Evolutionary conservation across 345 rosid species (phyloP), one percentile per base, ranked within the genome.

Genomic region (Eucalyptus cloeziana): DNA sequence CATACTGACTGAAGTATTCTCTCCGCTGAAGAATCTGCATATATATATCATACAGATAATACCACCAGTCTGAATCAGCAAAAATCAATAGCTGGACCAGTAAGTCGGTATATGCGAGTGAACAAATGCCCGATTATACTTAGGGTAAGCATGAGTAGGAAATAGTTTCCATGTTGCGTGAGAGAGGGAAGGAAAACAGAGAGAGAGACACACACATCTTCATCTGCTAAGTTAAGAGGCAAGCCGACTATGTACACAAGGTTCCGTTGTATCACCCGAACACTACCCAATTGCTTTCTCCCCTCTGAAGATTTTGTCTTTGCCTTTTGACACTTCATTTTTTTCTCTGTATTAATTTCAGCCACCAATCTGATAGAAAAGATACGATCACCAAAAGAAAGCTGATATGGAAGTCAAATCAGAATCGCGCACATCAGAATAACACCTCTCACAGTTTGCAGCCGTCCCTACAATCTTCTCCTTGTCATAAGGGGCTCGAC

Each of bases 1-100:
- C 99, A 90, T 97, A 97, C 88, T 95, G 99, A 80, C 96, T 96
- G 92, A 97, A 97, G 90, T 95, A 96, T 86, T 97, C 99, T 92
- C 88, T 95, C 10, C 49, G 92, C 88, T 95, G 97, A 87, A 97
- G 97, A 92, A 96, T 94, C 99, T 97, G 95, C 91, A 87, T 52
- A 69, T 80, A 40, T 40, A 83, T 30, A 67, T 49, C 47, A 49
- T 16, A 37, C 25, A 54, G 87, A 86, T 22, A 86, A 50, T 15
- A 19, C 21, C 17, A 33, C 47, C 13, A 0, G 60, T 44, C 30
- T 86, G 87, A 51, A 86, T 76, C 47, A 22, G 30, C 43, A 76
- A 76, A 76, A 76, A 40, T 11, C 47, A 76, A 76, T 76, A 43
- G 44, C 47, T 40, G 30, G 30, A 21, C 47, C 85, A 11, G 45